Base-by-base conservation (phyloP, 2,329 filamentous ascomycete genomes). In the Davidsoniella eucalypti region DNA sequence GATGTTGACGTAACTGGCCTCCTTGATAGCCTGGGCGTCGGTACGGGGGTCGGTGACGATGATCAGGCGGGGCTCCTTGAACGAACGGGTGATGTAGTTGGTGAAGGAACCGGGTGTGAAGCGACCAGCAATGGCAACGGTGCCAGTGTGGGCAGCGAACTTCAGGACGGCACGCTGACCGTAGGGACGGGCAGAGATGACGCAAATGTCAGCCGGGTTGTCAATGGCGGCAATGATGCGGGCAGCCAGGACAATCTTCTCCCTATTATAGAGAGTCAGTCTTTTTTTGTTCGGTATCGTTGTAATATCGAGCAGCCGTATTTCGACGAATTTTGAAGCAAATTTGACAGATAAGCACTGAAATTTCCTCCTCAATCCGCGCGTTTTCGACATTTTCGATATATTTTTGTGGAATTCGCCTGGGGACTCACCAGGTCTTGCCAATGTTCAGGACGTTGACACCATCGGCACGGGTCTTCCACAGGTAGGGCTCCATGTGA, bases 41-140 rank as follows among this genome's bases (percentile, higher is more conserved):
- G 93, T 98, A 73, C 93, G 90, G 64, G 92, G 92, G 72, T 98
- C 92, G 74, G 92, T 98, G 66, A 98, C 92, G 69, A 98, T 82
- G 73, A 98, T 96, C 67, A 98, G 80, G 71, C 93, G 93, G 67
- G 92, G 92, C 79, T 98, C 92, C 83, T 95, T 95, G 87, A 98
- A 98, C 59, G 92, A 96, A 67, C 92, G 90, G 72, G 93, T 98
- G 84, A 98, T 98, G 84, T 98, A 98, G 82, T 98, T 98, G 80
- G 92, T 98, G 84, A 98, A 98, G 73, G 90, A 94, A 85, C 92
- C 92, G 69, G 92, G 92, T 67, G 92, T 98, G 84, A 98, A 98
- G 70, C 92, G 92, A 76, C 92, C 92, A 65, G 92, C 93, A 66
- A 98, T 98, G 70, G 92, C 85, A 65, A 87, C 85, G 65, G 93